Evolutionary conservation across 2,329 filamentous ascomycete species (phyloP), one percentile per base, ranked within the genome.

Genomic region (Alternaria gansuensis): DNA sequence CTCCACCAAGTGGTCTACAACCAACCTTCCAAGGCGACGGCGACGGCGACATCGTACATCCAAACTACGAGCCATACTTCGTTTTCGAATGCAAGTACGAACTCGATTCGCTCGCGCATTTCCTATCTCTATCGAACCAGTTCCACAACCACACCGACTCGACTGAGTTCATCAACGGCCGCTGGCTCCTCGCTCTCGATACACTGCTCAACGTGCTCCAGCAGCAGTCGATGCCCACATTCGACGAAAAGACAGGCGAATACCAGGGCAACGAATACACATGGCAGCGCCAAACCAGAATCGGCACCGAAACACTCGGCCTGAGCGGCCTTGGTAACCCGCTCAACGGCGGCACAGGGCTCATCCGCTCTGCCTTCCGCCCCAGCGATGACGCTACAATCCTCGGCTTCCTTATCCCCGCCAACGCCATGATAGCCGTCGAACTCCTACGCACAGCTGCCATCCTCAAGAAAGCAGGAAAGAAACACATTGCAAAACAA

Each of bases 21-120:
- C 82, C 89, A 5, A 89, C 88, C 14, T 84, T 86, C 68, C 97
- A 94, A 71, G 91, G 91, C 3, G 91, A 97, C 75, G 91, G 91
- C 3, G 91, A 97, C 75, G 85, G 89, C 21, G 95, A 99, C 72
- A 79, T 75, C 8, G 95, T 99, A 0, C 92, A 97, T 69, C 95
- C 95, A 0, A 83, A 84, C 0, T 98, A 96, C 74, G 93, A 98
- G 72, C 90, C 90, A 0, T 86, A 84, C 0, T 86, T 88, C 48
- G 95, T 99, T 3, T 99, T 97, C 66, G 95, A 99, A 79, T 99
- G 95, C 86, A 99, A 99, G 79, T 99, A 98, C 78, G 95, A 99
- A 81, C 87, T 99, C 23, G 95, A 99, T 79, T 97, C 93, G 8
- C 83, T 99, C 0, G 95, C 93, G 0, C 90, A 96, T 73, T 99